These are phyloP conservation scores for Globisporangium iwayamae DNA, from an alignment of 352 stramenopile species.

Conservation along the genomic window DNA sequence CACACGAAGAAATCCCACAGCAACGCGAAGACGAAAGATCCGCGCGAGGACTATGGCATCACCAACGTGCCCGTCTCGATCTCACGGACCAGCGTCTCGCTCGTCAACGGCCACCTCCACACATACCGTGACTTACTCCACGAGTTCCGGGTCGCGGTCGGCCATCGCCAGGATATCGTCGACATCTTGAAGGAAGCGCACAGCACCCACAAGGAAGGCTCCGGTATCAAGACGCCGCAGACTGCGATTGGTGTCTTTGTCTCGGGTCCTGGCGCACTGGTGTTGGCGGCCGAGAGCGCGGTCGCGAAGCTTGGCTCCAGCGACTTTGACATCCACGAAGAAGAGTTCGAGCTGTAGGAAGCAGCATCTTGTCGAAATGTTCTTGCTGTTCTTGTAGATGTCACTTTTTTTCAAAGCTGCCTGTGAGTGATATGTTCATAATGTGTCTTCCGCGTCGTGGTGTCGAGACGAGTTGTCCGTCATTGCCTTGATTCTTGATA, in stretches of 20 bases:
- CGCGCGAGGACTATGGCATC: constrained; percentile 9
- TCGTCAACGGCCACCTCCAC: neutral
- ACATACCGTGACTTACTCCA: constrained; percentile 8
- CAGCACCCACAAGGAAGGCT: neutral
- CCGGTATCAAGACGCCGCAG: neutral
- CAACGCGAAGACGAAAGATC: neutral
- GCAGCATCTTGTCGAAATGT: no score
- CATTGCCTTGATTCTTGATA: no score
- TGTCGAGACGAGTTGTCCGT: no score
- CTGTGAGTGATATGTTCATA: no score
- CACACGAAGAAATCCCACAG: neutral
- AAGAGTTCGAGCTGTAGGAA: constrained; percentile 10
- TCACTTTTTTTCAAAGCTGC: neutral
- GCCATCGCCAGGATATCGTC: constrained; percentile 3
- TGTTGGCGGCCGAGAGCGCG: constrained; percentile 6
- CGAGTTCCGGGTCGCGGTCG: constrained; percentile 3
- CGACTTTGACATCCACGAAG: constrained; percentile 12
- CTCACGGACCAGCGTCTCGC: constrained; percentile 1
- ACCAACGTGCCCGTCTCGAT: constrained; percentile 1
- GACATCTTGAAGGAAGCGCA: constrained; percentile 2
- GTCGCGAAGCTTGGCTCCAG: neutral
- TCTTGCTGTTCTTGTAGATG: neutral
- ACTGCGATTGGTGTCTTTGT: constrained; percentile 11
- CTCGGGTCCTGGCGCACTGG: constrained; percentile 6
- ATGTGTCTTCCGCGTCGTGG: no score